Percentiles rank a stretch among this genome's conserved stretches.
These are phyloP conservation scores for Lodderomyces elongisporus DNA, from an alignment of 1,139 yeast species.

Conservation along the genomic window DNA sequence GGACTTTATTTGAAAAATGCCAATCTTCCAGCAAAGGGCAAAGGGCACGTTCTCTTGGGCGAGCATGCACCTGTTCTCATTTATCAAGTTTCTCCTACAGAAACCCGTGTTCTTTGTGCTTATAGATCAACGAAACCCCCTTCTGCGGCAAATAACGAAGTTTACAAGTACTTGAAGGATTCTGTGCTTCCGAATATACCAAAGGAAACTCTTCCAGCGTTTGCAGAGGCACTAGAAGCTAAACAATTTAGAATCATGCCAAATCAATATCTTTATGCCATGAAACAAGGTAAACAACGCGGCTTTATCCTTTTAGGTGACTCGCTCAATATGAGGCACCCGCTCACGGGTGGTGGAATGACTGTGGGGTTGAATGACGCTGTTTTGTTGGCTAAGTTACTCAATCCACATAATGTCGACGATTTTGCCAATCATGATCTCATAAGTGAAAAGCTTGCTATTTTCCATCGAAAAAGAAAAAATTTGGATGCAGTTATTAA, in stretches of 20 bases:
- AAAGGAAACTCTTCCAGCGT: constrained; percentile 55
- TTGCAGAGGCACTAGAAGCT: constrained; percentile 38
- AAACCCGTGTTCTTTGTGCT: constrained; percentile 88
- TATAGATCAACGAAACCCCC: constrained; percentile 75
- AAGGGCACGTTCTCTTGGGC: constrained; percentile 90
- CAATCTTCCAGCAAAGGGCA: constrained; percentile 60
- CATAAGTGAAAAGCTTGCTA: constrained; percentile 50
- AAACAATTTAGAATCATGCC: constrained; percentile 83
- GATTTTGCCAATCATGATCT: constrained; percentile 55
- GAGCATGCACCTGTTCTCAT: constrained; percentile 81
- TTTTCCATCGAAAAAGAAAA: constrained; percentile 77
- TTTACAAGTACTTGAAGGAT: constrained; percentile 54
- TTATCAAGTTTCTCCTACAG: constrained; percentile 78
- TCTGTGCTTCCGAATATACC: constrained; percentile 73
- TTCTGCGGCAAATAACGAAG: constrained; percentile 51
- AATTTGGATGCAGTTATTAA: constrained; percentile 78
- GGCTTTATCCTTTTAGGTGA: constrained; percentile 92
- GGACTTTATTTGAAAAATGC: constrained; percentile 77
- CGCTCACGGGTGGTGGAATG: constrained; percentile 99
- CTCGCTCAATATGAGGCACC: constrained; percentile 96
- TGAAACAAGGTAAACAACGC: constrained; percentile 40
- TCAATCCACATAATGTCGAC: constrained; percentile 53
- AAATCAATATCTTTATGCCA: constrained; percentile 83
- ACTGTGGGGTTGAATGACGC: constrained; percentile 94
- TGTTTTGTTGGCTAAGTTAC: constrained; percentile 54